Conservation (phyloP, 2,329 filamentous ascomycete genomes). For the Phoma sp. region DNA sequence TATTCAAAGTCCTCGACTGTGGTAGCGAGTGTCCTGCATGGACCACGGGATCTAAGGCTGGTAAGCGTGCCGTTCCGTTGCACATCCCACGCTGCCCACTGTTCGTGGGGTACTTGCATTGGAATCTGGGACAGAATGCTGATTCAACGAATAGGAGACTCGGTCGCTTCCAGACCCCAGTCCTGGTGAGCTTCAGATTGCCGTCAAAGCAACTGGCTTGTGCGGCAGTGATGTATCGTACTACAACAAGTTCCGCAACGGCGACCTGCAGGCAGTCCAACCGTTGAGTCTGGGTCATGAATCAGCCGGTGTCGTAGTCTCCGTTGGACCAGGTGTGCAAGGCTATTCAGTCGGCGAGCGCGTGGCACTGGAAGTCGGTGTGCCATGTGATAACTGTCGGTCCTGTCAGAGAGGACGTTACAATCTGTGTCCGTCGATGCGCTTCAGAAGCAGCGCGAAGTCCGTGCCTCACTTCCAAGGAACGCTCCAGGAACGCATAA, state of each 20-base stretch:
- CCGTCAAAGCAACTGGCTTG: constrained; percentile 71
- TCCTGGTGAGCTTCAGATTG: constrained; percentile 68
- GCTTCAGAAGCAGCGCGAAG: constrained; percentile 54
- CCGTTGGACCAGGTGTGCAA: constrained; percentile 47
- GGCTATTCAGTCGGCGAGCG: constrained; percentile 51
- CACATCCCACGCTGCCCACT: constrained; percentile 43
- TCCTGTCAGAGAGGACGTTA: constrained; percentile 53
- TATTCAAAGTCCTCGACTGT: constrained; percentile 47
- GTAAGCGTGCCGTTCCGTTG: constrained; percentile 47
- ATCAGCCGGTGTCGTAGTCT: constrained; percentile 50
- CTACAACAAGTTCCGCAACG: constrained; percentile 76
- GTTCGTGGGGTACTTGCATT: constrained; percentile 43
- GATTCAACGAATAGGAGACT: constrained; percentile 57
- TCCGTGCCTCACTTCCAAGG: constrained; percentile 54
- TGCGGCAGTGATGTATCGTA: constrained; percentile 76
- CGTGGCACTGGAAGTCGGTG: constrained; percentile 52
- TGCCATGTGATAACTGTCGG: constrained; percentile 52
- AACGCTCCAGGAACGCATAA: constrained; percentile 54
- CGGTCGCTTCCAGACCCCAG: constrained; percentile 63
- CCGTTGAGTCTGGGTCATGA: constrained; percentile 65
- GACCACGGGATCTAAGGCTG: constrained; percentile 52
- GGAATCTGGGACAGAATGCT: constrained; percentile 25
- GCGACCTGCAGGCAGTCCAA: constrained; percentile 70
- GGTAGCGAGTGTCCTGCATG: constrained; percentile 52
- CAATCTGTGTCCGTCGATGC: constrained; percentile 53